These are phyloP conservation scores for Nigrograna mackinnonii DNA, from an alignment of 2,329 filamentous ascomycete genomes.

Conservation along the genomic window DNA sequence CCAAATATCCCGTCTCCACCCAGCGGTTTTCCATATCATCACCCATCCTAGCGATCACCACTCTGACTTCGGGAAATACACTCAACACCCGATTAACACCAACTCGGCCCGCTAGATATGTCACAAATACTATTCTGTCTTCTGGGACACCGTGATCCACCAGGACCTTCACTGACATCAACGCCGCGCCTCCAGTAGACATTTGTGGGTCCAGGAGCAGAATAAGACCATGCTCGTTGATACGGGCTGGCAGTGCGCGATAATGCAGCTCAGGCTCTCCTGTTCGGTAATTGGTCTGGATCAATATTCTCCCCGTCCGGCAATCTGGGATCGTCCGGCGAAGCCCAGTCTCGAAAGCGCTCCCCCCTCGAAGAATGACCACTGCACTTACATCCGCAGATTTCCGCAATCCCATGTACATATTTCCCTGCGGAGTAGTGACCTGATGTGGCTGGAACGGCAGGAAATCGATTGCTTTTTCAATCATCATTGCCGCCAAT, in stretches of 20 bases:
- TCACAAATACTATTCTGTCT: slow-evolving; percentile 86
- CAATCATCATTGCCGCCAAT: slow-evolving; percentile 80
- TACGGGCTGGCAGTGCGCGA: slow-evolving; percentile 72
- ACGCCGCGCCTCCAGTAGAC: slow-evolving; percentile 79
- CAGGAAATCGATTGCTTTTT: slow-evolving; percentile 61
- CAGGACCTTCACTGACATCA: slow-evolving; percentile 97
- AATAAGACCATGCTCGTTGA: slow-evolving; percentile 76
- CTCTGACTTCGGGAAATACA: slow-evolving; percentile 84
- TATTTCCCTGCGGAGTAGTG: slow-evolving; percentile 69
- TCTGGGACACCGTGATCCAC: slow-evolving; percentile 90
- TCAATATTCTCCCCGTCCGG: slow-evolving; percentile 83
- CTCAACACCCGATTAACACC: slow-evolving; percentile 84
- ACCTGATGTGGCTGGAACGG: slow-evolving; percentile 68
- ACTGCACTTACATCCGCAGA: slow-evolving; percentile 73
- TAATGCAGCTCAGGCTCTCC: slow-evolving; percentile 95
- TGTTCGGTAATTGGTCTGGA: slow-evolving; percentile 72
- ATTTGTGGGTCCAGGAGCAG: slow-evolving; percentile 92
- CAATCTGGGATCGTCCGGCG: slow-evolving; percentile 92
- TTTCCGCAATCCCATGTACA: slow-evolving; percentile 72
- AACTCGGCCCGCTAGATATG: slow-evolving; percentile 83
- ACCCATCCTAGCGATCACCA: slow-evolving; percentile 82
- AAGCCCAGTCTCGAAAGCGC: slow-evolving; percentile 83
- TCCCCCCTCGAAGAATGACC: slow-evolving; percentile 85
- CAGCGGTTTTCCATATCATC: slow-evolving; percentile 83
- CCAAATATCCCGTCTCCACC: slow-evolving; percentile 88